Base-by-base conservation (phyloP, 306 rosid species). In the Oemleria cerasiformis region DNA sequence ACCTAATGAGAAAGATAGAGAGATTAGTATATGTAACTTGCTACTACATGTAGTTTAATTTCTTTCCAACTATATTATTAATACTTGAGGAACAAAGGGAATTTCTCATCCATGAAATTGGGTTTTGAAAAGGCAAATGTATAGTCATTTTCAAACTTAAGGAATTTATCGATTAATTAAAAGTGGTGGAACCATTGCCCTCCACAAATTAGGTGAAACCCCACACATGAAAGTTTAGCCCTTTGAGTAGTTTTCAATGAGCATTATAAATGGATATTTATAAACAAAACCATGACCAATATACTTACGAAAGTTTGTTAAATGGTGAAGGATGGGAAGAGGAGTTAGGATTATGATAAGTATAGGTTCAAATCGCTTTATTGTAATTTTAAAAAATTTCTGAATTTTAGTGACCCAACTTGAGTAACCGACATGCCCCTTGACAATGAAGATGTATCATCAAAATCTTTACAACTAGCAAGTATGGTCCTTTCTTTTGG, bases 41-140 rank as follows among this genome's bases (percentile, higher is more conserved):
- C 36, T 30, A 30, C 36, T 30, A 30, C 36, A n/a, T 30, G 2
- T 0, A 30, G 3, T 30, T 30, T 30, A 30, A 30, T 30, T 30
- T 30, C 36, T 30, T 30, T 30, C 36, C 36, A 30, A 30, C 36
- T 30, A 30, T 30, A 30, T 2, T 3, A 25, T 25, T 8, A 56
- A 10, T 5, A 56, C 21, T 45, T 15, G 50, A 15, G 73, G 67
- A 79, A 75, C 86, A 84, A 86, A 79, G 66, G 70, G 77, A 84
- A 82, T 75, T 72, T 75, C 55, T 73, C 16, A 23, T 59, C 75
- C 68, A 20, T 6, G 34, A 64, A 45, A 57, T 57, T 41, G 58
- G 56, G 64, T 49, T 20, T 65, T 66, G 15, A 19, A 43, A 70
- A 59, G 36, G 70, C 19, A 44, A 34, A 36, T 36, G 53, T 34